Conservation (phyloP, 805 yeast genomes). For the Zygosaccharomyces bisporus region DNA sequence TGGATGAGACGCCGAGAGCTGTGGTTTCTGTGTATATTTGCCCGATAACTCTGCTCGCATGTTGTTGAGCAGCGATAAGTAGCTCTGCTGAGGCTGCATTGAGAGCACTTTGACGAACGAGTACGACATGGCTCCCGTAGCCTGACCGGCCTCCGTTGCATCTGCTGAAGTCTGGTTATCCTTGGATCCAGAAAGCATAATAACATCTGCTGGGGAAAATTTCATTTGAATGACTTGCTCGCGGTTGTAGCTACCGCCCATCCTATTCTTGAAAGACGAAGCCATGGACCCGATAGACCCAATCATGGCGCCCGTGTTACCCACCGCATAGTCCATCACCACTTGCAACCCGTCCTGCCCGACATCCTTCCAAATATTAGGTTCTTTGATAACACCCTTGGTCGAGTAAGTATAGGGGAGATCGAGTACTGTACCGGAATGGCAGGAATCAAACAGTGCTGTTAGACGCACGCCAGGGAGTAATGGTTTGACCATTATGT, state of each 20-base stretch:
- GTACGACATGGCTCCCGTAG: slow-evolving; percentile 84
- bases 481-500: slow-evolving; percentile 62
- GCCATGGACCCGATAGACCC: slow-evolving; percentile 44
- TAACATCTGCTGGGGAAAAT: slow-evolving; percentile 72
- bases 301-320: slow-evolving; percentile 47
- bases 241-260: slow-evolving; percentile 38
- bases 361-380: slow-evolving; percentile 70
- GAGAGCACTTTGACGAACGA: slow-evolving; percentile 65
- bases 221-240: slow-evolving; percentile 51
- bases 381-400: slow-evolving; percentile 78
- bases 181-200: slow-evolving; percentile 75
- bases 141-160: slow-evolving; percentile 63
- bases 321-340: slow-evolving; percentile 55
- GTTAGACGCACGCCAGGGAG: slow-evolving; percentile 73
- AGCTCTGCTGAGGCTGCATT: slow-evolving; percentile 61
- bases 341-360: slow-evolving; percentile 63
- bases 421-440: slow-evolving; percentile 79
- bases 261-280: slow-evolving; percentile 40
- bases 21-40: slow-evolving; percentile 80
- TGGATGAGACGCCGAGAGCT: slow-evolving; percentile 77
- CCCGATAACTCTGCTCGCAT: slow-evolving; percentile 60
- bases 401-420: slow-evolving; percentile 78
- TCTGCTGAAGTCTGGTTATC: slow-evolving; percentile 84
- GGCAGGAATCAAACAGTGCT: slow-evolving; percentile 81
- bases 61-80: slow-evolving; percentile 62